These are phyloP conservation scores for Conticribra guillardii DNA, from an alignment of 108 stramenopile genomes.

Conservation along the genomic window DNA sequence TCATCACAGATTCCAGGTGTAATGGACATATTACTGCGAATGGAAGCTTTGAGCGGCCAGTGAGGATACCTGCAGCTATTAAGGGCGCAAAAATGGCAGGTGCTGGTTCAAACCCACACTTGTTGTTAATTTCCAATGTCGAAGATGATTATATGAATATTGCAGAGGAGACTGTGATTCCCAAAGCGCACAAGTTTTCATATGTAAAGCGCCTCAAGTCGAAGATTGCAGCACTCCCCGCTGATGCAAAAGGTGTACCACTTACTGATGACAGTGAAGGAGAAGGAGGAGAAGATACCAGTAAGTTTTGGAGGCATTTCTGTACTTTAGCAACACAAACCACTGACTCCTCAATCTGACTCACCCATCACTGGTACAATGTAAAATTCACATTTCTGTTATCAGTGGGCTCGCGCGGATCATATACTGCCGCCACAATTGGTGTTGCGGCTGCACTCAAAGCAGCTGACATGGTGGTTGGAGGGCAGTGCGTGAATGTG, in stretches of 20 bases:
- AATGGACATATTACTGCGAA: conserved; percentile 79
- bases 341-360: too few species aligned
- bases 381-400: conserved; percentile 13
- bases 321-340: neutral
- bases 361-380: too few species aligned
- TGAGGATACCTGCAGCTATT: conserved; percentile 85
- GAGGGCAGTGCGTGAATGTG: conserved; percentile 84
- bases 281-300: conserved; percentile 87
- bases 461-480: conserved; percentile 87
- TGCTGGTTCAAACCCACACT: conserved; percentile 52
- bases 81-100: conserved; percentile 78
- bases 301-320: conserved; percentile 45
- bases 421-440: conserved; percentile 86
- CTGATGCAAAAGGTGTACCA: conserved; percentile 58
- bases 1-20: conserved; percentile 78
- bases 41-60: conserved; percentile 81
- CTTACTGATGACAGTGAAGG: conserved; percentile 89
- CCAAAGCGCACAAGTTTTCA: conserved; percentile 68
- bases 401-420: conserved; percentile 79
- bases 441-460: conserved; percentile 89
- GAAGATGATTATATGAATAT: conserved; percentile 66
- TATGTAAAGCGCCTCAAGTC: conserved; percentile 78
- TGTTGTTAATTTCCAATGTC: conserved; percentile 58
- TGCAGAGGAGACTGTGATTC: conserved; percentile 72
- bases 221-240: conserved; percentile 55